phyloP scores from a whole-genome alignment of 202 grass and related monocot genomes.

The Eragrostis tef region DNA sequence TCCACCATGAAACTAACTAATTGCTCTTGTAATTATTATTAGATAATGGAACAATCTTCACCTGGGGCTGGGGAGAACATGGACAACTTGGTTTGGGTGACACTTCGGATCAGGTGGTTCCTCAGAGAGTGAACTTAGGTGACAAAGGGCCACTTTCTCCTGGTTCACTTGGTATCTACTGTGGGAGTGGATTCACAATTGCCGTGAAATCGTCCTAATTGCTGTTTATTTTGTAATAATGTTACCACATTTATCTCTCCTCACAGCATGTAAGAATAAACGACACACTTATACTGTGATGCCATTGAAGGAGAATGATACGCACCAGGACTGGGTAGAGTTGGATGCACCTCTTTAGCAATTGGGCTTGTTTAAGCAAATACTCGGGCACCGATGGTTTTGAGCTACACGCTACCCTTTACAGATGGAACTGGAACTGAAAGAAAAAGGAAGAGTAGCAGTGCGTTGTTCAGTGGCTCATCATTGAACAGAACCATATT shows the following conservation, averaged over 20 bases:
- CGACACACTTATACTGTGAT: slow-evolving; percentile 5
- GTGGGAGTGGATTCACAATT: slow-evolving; percentile 84
- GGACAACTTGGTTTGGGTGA: slow-evolving; percentile 83
- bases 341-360: not conserved
- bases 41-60: slow-evolving; percentile 74
- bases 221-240: not conserved
- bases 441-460: not conserved
- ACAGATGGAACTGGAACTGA: not conserved
- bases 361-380: slow-evolving; percentile 14
- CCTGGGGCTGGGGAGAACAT: slow-evolving; percentile 96
- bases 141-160: slow-evolving; percentile 24
- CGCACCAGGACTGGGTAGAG: not conserved
- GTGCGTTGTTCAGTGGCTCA: not conserved
- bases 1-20: not conserved
- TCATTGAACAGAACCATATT: slow-evolving; percentile 47
- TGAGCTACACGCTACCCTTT: slow-evolving; percentile 4
- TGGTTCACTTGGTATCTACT: slow-evolving; percentile 51
- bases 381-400: not conserved
- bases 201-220: slow-evolving; percentile 40
- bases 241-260: not conserved
- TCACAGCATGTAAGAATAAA: not conserved
- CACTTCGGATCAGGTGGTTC: slow-evolving; percentile 57
- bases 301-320: not conserved
- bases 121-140: slow-evolving; percentile 60
- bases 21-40: slow-evolving; percentile 3